phyloP scores from a whole-genome alignment of 2,329 filamentous ascomycete genomes.

The Erysiphe pulchra region DNA sequence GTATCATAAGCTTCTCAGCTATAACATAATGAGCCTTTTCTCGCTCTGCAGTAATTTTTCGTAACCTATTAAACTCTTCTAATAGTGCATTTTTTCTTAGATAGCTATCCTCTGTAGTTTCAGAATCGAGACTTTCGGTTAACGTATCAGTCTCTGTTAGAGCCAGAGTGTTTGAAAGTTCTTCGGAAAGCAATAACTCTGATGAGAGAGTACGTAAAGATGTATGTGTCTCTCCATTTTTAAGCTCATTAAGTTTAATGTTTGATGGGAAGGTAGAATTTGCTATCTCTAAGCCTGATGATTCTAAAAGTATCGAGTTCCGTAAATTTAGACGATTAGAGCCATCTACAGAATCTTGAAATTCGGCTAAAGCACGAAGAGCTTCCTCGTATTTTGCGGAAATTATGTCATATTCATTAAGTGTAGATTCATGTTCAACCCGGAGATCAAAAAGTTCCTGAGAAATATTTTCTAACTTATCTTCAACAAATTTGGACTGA shows the following conservation, averaged over 20 bases:
- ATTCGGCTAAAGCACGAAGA: slow-evolving; percentile 51
- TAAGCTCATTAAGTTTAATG: slow-evolving; percentile 41
- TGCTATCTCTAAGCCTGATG: slow-evolving; percentile 24
- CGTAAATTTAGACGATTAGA: slow-evolving; percentile 34
- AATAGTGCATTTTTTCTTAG: slow-evolving; percentile 12
- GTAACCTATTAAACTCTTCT: slow-evolving; percentile 46
- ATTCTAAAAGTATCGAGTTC: slow-evolving; percentile 27
- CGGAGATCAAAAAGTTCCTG: slow-evolving; percentile 79
- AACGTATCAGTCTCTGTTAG: slow-evolving; percentile 32
- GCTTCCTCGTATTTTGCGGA: slow-evolving; percentile 80
- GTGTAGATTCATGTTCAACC: slow-evolving; percentile 65
- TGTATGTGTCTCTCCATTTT: slow-evolving; percentile 38
- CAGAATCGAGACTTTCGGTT: slow-evolving; percentile 14
- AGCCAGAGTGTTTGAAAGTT: slow-evolving; percentile 40
- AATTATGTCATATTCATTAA: slow-evolving; percentile 59
- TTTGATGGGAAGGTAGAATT: slow-evolving; percentile 72
- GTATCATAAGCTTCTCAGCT: slow-evolving; percentile 52
- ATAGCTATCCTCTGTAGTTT: slow-evolving; percentile 9
- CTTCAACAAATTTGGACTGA: slow-evolving; percentile 64
- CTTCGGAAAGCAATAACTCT: slow-evolving; percentile 73
- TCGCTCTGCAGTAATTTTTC: slow-evolving; percentile 45
- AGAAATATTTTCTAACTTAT: slow-evolving; percentile 76
- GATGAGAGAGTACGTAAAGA: slow-evolving; percentile 82
- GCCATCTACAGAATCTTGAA: slow-evolving; percentile 70
- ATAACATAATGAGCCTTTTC: slow-evolving; percentile 50